phyloP scores from a whole-genome alignment of 495 filamentous ascomycete species.

The Schizothecium vesticola region DNA sequence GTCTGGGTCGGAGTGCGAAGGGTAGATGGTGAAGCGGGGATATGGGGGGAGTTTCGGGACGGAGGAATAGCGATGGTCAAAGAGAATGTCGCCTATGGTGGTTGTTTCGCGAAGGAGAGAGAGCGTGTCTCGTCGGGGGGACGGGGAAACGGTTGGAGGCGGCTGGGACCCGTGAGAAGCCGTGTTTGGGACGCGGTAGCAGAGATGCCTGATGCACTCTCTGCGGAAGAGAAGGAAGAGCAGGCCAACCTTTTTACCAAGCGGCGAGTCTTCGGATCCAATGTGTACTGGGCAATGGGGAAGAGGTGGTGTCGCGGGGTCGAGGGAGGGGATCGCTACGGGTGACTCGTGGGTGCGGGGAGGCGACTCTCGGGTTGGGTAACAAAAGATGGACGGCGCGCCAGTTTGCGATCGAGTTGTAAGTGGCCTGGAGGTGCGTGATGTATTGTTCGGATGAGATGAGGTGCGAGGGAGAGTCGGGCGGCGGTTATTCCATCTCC shows the following conservation, averaged over 20 bases:
- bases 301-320: background rate
- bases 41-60: constrained; percentile 22
- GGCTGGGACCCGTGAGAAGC: constrained; percentile 26
- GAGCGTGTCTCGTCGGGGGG: background rate
- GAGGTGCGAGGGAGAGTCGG: background rate
- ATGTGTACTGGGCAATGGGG: background rate
- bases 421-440: background rate
- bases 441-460: background rate
- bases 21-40: constrained; percentile 15
- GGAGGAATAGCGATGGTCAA: constrained; percentile 33
- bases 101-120: constrained; percentile 16
- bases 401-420: background rate
- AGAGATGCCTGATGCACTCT: constrained; percentile 26
- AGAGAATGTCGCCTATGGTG: constrained; percentile 41
- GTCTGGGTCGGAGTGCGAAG: constrained; percentile 9
- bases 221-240: constrained; percentile 16
- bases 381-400: background rate
- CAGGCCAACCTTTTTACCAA: constrained; percentile 11
- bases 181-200: constrained; percentile 20
- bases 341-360: background rate
- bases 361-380: background rate
- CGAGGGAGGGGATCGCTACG: background rate
- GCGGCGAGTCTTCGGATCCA: background rate
- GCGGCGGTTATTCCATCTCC: background rate
- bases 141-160: constrained; percentile 4